Percentiles rank a stretch among this genome's conserved stretches.
Conservation (phyloP, 306 rosid species). For the Cyamopsis tetragonoloba region DNA sequence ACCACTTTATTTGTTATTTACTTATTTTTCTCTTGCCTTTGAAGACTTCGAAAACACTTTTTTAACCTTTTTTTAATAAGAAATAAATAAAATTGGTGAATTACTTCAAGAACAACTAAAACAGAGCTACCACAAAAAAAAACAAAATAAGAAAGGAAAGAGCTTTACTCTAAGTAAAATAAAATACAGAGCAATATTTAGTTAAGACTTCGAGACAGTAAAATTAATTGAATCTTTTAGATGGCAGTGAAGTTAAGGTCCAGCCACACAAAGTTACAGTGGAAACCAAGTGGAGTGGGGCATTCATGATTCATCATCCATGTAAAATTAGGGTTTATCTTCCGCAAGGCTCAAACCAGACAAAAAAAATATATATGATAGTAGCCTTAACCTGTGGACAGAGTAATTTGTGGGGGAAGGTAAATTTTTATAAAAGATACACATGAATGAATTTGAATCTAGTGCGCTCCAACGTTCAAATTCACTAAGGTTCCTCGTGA, state of each 20-base stretch:
- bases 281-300: background rate
- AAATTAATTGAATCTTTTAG: background rate
- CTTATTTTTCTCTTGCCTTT: background rate
- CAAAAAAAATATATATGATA: slow-evolving; percentile 11
- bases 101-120: background rate
- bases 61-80: background rate
- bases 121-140: background rate
- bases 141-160: background rate
- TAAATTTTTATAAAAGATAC: slow-evolving; percentile 10
- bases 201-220: background rate
- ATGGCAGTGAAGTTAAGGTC: slow-evolving; percentile 13
- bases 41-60: background rate
- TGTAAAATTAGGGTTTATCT: background rate
- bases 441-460: slow-evolving; percentile 54
- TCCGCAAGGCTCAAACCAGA: slow-evolving; percentile 24
- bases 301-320: background rate
- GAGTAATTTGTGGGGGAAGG: slow-evolving; percentile 3
- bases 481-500: slow-evolving; percentile 68
- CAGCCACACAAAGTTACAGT: background rate
- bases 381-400: slow-evolving; percentile 39
- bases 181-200: background rate
- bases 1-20: slow-evolving; percentile 4
- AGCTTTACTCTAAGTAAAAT: background rate
- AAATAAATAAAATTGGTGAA: background rate
- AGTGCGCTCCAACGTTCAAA: slow-evolving; percentile 98